Conservation (phyloP, 306 rosid genomes). For the Hylodesmum podocarpum region DNA sequence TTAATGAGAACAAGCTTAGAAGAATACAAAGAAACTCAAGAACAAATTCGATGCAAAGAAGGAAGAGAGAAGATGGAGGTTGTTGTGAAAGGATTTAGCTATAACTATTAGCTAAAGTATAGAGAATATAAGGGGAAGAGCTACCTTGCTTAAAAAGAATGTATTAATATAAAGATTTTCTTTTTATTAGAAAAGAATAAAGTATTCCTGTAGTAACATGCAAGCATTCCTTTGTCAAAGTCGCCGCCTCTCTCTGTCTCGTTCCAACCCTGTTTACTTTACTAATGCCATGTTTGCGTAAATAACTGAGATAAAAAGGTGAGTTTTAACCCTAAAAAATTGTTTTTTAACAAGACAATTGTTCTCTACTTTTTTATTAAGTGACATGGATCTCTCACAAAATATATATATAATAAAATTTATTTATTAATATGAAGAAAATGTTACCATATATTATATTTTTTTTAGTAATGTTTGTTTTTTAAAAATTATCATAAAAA, state of each 20-base stretch:
- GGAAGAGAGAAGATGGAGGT: conserved; percentile 51
- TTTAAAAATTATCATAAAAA: too few species aligned
- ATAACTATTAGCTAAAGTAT: conserved; percentile 11
- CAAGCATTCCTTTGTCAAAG: conserved; percentile 63
- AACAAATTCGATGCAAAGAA: conserved; percentile 96
- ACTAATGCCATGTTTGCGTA: too few species aligned
- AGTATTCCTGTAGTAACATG: conserved; percentile 53
- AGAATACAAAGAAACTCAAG: conserved; percentile 72
- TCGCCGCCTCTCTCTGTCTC: conserved; percentile 35
- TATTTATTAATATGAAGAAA: too few species aligned
- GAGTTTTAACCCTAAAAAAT: too few species aligned
- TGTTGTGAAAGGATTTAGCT: conserved; percentile 46
- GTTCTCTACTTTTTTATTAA: too few species aligned
- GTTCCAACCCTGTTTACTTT: conserved; percentile 21
- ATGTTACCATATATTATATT: too few species aligned
- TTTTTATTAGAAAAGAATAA: conserved; percentile 18
- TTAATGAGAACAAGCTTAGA: conserved; percentile 32
- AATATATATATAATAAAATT: too few species aligned
- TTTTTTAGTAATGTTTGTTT: too few species aligned
- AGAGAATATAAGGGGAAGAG: conserved; percentile 42
- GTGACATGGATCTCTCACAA: too few species aligned
- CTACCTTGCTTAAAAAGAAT: conserved; percentile 42
- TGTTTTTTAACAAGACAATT: too few species aligned
- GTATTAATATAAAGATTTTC: not conserved
- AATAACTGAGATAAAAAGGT: too few species aligned